Conservation (phyloP, 768 basidiomycete genomes). For the Phylloporus rhodoxanthus region DNA sequence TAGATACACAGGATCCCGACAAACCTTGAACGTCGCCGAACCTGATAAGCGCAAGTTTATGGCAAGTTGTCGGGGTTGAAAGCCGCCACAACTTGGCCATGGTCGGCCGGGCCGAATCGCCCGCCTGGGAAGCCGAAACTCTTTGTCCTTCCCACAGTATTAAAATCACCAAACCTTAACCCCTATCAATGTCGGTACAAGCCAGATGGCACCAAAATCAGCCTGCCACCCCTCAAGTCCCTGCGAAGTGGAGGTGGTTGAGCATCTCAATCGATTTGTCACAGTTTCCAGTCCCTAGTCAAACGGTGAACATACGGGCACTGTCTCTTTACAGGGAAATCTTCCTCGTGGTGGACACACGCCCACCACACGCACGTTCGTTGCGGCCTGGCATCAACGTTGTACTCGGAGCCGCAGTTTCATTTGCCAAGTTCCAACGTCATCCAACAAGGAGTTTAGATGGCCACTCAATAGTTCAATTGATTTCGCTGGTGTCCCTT, state of each 20-base stretch:
- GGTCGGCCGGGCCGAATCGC: no score
- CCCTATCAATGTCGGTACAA: not conserved
- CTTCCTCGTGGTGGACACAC: constrained; percentile 17
- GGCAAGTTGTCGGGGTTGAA: not conserved
- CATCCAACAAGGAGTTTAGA: not conserved
- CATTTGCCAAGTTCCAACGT: not conserved
- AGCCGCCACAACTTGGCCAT: no score
- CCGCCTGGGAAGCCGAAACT: no score
- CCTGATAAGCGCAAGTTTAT: no score
- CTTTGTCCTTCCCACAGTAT: no score
- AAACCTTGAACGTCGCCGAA: not conserved
- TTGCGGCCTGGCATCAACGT: constrained; percentile 10
- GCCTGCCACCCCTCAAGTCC: not conserved
- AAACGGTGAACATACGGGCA: not conserved
- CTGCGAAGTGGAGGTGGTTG: not conserved
- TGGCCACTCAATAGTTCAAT: not conserved
- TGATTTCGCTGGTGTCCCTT: not conserved
- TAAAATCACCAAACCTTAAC: no score
- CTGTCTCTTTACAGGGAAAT: constrained; percentile 1
- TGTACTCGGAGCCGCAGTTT: constrained; percentile 18
- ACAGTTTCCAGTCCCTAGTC: not conserved
- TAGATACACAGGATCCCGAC: not conserved
- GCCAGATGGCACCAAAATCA: not conserved
- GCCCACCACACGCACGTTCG: constrained; percentile 9
- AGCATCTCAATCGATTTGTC: not conserved